phyloP scores from a whole-genome alignment of 108 stramenopile species.

The Nitzschia putrida region DNA sequence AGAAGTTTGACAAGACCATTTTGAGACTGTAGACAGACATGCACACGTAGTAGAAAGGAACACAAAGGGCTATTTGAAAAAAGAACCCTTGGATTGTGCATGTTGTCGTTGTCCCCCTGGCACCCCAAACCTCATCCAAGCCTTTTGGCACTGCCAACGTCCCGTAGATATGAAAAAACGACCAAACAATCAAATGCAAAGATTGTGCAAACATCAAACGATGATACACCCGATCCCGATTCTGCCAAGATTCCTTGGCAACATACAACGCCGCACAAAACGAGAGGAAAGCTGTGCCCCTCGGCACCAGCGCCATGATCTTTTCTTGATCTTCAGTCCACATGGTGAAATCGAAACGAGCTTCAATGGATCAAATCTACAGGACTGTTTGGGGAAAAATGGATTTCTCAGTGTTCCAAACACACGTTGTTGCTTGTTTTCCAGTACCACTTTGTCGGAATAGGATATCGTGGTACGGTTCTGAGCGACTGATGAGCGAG shows the following conservation, averaged over 20 bases:
- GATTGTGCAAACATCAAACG: constrained; percentile 2
- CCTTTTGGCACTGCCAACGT: constrained; percentile 1
- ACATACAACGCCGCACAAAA: constrained; percentile 1
- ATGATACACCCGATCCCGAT: constrained; percentile 10
- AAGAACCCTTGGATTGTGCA: constrained; percentile 13
- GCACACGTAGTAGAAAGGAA: constrained; percentile 8
- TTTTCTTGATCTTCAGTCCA: not conserved
- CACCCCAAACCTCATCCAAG: not conserved
- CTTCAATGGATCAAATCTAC: too few relatives aligned
- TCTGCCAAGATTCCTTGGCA: not conserved
- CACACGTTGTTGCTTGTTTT: too few relatives aligned
- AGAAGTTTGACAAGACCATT: not conserved
- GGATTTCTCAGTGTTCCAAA: too few relatives aligned
- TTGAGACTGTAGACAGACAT: constrained; percentile 5
- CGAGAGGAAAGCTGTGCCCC: not conserved
- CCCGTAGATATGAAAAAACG: not conserved
- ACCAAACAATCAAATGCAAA: not conserved
- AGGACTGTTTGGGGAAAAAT: too few relatives aligned
- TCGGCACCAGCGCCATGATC: not conserved
- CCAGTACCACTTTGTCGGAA: too few relatives aligned
- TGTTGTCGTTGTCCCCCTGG: constrained; percentile 5
- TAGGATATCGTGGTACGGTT: too few relatives aligned
- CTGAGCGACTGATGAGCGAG: too few relatives aligned
- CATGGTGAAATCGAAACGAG: too few relatives aligned
- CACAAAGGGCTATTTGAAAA: not conserved